A percentile compares a stretch with the other conserved stretches of the same genome.
Evolutionary conservation across 2,329 filamentous ascomycete genomes (phyloP).

Genomic region (Ceratocystiopsis minuta): DNA sequence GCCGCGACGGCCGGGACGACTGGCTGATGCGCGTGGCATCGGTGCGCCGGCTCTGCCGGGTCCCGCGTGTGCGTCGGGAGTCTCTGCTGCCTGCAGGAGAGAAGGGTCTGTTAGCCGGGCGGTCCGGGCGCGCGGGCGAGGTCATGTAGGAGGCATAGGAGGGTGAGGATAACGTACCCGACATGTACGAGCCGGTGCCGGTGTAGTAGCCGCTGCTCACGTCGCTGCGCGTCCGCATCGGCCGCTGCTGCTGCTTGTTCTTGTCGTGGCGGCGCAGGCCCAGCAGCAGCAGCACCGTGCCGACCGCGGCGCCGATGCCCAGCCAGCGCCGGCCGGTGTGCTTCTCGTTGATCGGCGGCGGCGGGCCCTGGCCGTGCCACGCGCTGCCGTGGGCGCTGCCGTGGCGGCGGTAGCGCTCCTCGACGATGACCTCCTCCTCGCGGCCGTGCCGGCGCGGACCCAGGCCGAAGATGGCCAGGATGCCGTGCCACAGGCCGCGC

Average conservation of each 20-base stretch:
- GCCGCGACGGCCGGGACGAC: slow-evolving; percentile 6
- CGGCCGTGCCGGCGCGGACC: slow-evolving; percentile 31
- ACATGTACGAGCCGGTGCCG: slow-evolving; percentile 35
- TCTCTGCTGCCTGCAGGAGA: slow-evolving; percentile 22
- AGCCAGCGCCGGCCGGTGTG: slow-evolving; percentile 31
- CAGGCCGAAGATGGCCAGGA: slow-evolving; percentile 42
- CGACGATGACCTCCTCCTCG: slow-evolving; percentile 29
- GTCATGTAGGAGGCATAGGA: no score
- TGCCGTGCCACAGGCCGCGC: slow-evolving; percentile 39
- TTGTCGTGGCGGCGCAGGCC: slow-evolving; percentile 32
- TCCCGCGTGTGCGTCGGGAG: slow-evolving; percentile 10
- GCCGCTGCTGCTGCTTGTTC: slow-evolving; percentile 25
- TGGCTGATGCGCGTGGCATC: slow-evolving; percentile 14
- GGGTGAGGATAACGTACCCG: slow-evolving; percentile 4
- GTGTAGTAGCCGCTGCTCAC: slow-evolving; percentile 33
- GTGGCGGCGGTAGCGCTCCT: slow-evolving; percentile 40
- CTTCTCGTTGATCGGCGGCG: slow-evolving; percentile 25
- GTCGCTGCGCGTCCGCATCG: slow-evolving; percentile 24
- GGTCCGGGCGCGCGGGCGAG: slow-evolving; percentile 9
- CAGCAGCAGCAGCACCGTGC: slow-evolving; percentile 34
- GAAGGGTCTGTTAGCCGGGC: slow-evolving; percentile 13
- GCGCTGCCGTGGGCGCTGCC: slow-evolving; percentile 14
- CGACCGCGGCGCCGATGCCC: slow-evolving; percentile 30
- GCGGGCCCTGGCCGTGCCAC: no score
- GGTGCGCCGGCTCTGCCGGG: slow-evolving; percentile 11